These are phyloP conservation scores for Trametes villosa DNA, from an alignment of 768 basidiomycete species.

Conservation along the genomic window DNA sequence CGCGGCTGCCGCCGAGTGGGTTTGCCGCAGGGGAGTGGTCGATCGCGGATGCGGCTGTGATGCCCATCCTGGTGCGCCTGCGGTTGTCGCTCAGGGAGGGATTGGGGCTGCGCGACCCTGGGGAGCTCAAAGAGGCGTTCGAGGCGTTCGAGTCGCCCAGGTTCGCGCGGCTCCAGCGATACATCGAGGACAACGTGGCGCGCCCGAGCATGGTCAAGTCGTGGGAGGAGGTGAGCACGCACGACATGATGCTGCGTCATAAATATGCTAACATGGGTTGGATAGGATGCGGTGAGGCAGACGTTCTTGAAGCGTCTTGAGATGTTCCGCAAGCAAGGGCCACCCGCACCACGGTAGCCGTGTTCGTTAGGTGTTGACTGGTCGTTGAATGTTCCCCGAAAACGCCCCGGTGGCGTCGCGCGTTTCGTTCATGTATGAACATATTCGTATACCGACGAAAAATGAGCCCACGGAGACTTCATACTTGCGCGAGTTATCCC, in stretches of 20 bases:
- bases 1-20: slow-evolving; percentile 50
- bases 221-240: slow-evolving; percentile 6
- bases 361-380: too few relatives aligned
- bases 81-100: slow-evolving; percentile 50
- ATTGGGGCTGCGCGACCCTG: slow-evolving; percentile 52
- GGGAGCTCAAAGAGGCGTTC: slow-evolving; percentile 48
- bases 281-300: background rate
- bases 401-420: too few relatives aligned
- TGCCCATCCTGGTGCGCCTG: slow-evolving; percentile 61
- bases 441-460: too few relatives aligned
- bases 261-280: background rate
- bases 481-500: too few relatives aligned
- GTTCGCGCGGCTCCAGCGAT: slow-evolving; percentile 52
- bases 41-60: slow-evolving; percentile 64
- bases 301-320: background rate
- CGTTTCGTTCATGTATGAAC: too few relatives aligned
- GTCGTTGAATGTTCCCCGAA: too few relatives aligned
- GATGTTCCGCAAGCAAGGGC: background rate
- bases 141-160: slow-evolving; percentile 48
- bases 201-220: slow-evolving; percentile 4
- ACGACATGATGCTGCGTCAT: too few relatives aligned
- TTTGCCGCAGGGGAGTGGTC: slow-evolving; percentile 53
- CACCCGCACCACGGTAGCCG: too few relatives aligned
- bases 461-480: too few relatives aligned
- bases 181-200: slow-evolving; percentile 39